A percentile compares a stretch with the other conserved stretches of the same genome.
phyloP scores from a whole-genome alignment of 345 rosid genomes.

The Geranium brycei region DNA sequence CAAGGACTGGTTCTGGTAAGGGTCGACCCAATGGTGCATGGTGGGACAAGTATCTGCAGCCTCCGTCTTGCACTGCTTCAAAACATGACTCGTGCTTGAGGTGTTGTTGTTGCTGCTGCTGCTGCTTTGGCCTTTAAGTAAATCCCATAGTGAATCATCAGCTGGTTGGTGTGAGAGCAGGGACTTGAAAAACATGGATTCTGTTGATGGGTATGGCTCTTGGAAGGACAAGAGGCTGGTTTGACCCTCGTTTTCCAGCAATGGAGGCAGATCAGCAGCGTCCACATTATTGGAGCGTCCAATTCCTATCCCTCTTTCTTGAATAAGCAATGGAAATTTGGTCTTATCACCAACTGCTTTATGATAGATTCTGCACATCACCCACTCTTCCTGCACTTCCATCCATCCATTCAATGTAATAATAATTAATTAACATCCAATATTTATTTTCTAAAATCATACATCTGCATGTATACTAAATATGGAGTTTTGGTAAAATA shows the following conservation, averaged over 20 bases:
- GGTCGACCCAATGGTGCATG: slow-evolving; percentile 18
- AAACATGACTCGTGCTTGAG: too few relatives aligned
- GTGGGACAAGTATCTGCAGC: slow-evolving; percentile 29
- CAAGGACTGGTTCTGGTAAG: slow-evolving; percentile 30
- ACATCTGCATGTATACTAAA: too few relatives aligned
- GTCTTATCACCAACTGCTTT: slow-evolving; percentile 55
- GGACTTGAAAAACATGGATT: slow-evolving; percentile 41
- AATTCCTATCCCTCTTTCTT: slow-evolving; percentile 13
- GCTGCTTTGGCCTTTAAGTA: slow-evolving; percentile 23
- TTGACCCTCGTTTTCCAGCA: slow-evolving; percentile 25
- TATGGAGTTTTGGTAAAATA: too few relatives aligned
- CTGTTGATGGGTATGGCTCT: slow-evolving; percentile 13
- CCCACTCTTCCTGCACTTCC: slow-evolving; percentile 99
- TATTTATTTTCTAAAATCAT: too few relatives aligned
- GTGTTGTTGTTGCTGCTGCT: too few relatives aligned
- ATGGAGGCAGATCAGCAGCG: slow-evolving; percentile 35
- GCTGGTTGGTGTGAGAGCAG: slow-evolving; percentile 26
- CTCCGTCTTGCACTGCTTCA: slow-evolving; percentile 51
- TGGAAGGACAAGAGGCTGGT: slow-evolving; percentile 1
- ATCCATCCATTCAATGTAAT: too few relatives aligned
- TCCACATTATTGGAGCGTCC: too few relatives aligned
- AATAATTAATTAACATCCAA: too few relatives aligned
- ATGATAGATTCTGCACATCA: slow-evolving; percentile 77
- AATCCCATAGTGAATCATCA: slow-evolving; percentile 7
- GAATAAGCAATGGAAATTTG: slow-evolving; percentile 14